Evolutionary conservation across 2,329 filamentous ascomycete genomes (phyloP), one percentile per base, ranked within the genome.

Genomic region (Bipolaris oryzae): DNA sequence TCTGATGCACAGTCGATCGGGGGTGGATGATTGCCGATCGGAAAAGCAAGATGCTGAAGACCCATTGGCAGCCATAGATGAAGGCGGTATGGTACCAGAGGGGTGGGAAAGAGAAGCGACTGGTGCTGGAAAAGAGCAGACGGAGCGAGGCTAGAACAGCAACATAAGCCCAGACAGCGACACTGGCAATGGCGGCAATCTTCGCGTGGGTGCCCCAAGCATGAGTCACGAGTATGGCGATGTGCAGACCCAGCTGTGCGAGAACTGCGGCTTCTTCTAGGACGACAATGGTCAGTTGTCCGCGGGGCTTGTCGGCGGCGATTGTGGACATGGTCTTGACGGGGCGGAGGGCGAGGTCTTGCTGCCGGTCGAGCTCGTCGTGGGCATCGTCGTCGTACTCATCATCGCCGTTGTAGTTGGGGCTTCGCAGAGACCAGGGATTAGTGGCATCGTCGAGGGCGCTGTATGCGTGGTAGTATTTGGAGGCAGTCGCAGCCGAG

Each of bases 31-130:
- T 78, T 50, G 86, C 88, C 2, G 94, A 96, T 55, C 95, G 91
- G 80, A 98, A 95, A 5, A 94, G 77, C 64, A 92, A 80, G 21
- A 94, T 61, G 7, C 84, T 82, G 69, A 93, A 88, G 5, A 95
- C 70, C 92, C 94, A 99, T 74, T 93, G 89, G 51, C 87, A 80
- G 52, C 85, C 84, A 76, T 99, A 99, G 51, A 99, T 86, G 61
- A 84, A 79, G 18, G 92, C 90, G 0, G 95, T 98, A 76, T 99
- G 95, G 72, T 94, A 93, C 95, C 95, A 99, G 7, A 98, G 80
- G 56, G 85, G 83, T 7, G 89, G 88, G 13, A 95, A 76, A 75
- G 91, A 82, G 81, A 86, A 69, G 78, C 86, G 77, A 80, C 86
- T 76, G 42, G 79, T 76, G 52, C 78, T 81, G 76, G 88, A 77